Evolutionary conservation across 805 yeast species (phyloP).

Genomic region (Scheffersomyces stipitis): DNA sequence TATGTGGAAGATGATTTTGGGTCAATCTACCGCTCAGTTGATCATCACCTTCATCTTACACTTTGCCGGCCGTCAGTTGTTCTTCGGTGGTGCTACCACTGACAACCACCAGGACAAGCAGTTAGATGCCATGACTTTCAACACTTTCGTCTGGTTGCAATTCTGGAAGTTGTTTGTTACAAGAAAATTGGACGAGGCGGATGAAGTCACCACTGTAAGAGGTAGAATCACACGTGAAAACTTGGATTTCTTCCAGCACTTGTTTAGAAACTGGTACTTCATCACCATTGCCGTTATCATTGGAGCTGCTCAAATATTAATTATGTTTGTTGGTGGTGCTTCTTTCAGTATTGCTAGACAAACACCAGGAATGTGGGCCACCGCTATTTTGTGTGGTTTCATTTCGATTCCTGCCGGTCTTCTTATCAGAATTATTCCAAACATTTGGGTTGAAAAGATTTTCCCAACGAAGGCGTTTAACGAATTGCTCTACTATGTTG

Average conservation of each 20-base stretch:
- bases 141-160: constrained; percentile 97
- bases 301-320: constrained; percentile 80
- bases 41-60: constrained; percentile 76
- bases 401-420: constrained; percentile 79
- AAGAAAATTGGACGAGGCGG: constrained; percentile 87
- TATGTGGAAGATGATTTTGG: constrained; percentile 98
- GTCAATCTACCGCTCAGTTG: constrained; percentile 80
- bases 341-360: constrained; percentile 83
- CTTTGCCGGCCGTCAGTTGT: constrained; percentile 69
- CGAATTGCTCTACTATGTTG: constrained; percentile 33
- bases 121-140: constrained; percentile 84
- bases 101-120: constrained; percentile 52
- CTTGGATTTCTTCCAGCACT: constrained; percentile 79
- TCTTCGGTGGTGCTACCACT: constrained; percentile 41
- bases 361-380: constrained; percentile 86
- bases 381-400: constrained; percentile 79
- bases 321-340: constrained; percentile 97
- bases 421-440: constrained; percentile 79
- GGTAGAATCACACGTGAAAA: constrained; percentile 63
- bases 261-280: constrained; percentile 82
- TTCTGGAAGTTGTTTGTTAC: constrained; percentile 90
- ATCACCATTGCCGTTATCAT: constrained; percentile 68
- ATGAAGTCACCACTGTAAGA: constrained; percentile 55
- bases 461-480: constrained; percentile 64
- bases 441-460: constrained; percentile 60